Evolutionary conservation across 176 grass and related monocot species (phyloP), one percentile per base, ranked within the genome.

Genomic region (Typha latifolia): DNA sequence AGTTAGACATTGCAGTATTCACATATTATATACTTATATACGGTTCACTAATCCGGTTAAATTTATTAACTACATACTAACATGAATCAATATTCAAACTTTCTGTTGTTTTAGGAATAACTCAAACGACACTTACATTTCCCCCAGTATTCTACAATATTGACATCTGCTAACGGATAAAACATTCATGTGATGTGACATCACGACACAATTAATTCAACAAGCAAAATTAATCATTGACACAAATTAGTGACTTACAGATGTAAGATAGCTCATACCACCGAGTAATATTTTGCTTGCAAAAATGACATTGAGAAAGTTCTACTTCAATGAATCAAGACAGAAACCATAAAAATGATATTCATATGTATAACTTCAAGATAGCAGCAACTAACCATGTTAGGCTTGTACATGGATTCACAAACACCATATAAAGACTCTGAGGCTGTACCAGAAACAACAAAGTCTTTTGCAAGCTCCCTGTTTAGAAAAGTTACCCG

Each of bases 381-480:
- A 52, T 57, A 66, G n/a, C 14, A 66, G 37, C 51, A 20, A 82
- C 78, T 80, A 89, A 97, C 85, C 94, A 97, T 97, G 78, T 86
- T 68, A 75, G 88, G 88, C 64, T 97, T 92, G 66, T 92, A 97
- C 93, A 97, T 97, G 75, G 93, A 90, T 67, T 97, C 93, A 48
- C 85, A 92, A 62, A 75, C 85, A 85, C 93, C 93, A 86, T 92
- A 92, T 62, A 97, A 70, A 71, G 85, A 92, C 57, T 96, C 93
- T 5, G 85, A 78, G 84, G 93, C 85, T 66, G 88, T 90, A 69
- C 88, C 85, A 29, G 93, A 92, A 48, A 97, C 93, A 19, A 97
- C 93, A 86, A 90, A 97, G 80, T 97, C 88, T 76, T 97, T 87
- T 6, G 93, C 93, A 34, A 97, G 78, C 51, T 97, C 88, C 81